These are phyloP conservation scores for Juncus inflexus DNA, from an alignment of 176 grass and related monocot genomes.

Conservation along the genomic window DNA sequence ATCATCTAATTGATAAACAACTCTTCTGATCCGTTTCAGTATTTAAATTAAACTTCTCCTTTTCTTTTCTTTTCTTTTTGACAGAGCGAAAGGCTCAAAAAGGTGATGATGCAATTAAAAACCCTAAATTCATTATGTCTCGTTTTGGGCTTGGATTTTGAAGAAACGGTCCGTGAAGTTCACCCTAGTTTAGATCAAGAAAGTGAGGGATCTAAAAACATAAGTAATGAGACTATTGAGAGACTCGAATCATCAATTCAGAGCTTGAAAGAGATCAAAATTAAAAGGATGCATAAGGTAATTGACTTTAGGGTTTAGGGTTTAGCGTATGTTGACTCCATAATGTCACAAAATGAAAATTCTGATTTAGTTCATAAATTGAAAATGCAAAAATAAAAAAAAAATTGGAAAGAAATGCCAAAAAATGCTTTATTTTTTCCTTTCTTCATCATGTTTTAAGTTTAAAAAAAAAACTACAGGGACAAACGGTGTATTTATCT, in stretches of 20 bases:
- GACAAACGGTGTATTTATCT: too few species aligned
- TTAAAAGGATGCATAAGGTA: conserved; percentile 86
- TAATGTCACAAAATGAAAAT: not conserved
- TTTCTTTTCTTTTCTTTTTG: conserved; percentile 23
- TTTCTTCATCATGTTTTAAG: not conserved
- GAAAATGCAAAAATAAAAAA: too few species aligned
- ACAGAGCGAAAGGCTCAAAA: conserved; percentile 62
- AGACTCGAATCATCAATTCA: conserved; percentile 45
- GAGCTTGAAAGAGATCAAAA: conserved; percentile 54
- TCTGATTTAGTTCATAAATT: too few species aligned
- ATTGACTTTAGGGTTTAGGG: too few species aligned
- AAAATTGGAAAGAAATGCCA: too few species aligned
- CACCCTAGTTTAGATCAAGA: conserved; percentile 62
- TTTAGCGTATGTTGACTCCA: not conserved
- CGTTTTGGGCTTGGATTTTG: conserved; percentile 70
- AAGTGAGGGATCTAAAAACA: conserved; percentile 70
- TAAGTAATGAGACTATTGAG: conserved; percentile 60
- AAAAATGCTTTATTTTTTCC: too few species aligned
- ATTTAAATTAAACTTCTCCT: too few species aligned
- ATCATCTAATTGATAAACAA: too few species aligned
- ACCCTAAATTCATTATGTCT: conserved; percentile 63
- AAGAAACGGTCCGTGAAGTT: conserved; percentile 55
- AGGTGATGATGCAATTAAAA: conserved; percentile 65
- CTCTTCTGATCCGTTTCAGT: too few species aligned
- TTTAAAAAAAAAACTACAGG: not conserved